Base-by-base conservation (phyloP, 345 rosid species). In the Odontarrhena argentea region DNA sequence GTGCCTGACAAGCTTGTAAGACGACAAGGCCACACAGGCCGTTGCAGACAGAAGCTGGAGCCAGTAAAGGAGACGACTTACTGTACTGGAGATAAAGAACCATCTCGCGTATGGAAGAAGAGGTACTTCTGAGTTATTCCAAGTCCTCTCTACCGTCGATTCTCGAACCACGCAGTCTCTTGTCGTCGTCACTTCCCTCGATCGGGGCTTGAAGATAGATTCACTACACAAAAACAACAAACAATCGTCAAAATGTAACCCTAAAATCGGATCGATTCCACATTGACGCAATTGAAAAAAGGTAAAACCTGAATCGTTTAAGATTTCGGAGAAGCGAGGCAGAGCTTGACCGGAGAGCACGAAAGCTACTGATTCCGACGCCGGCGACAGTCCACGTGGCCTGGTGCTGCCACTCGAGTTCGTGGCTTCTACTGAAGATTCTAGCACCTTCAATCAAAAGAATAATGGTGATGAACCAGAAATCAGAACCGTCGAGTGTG, bases 331-430 rank as follows among this genome's bases (percentile, higher is more conserved):
- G 5, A 34, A 85, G 50, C 4, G 70, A 64, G 57, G 75, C 79
- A 0, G 94, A 77, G 62, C 84, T 79, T 0, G 89, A 81, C n/a
- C 80, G 84, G 60, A 92, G 49, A 1, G 89, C 93, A 0, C 88
- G 77, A 64, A 92, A 92, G 76, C 96, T 89, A 70, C 67, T 86
- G 36, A 85, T 77, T 22, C 97, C 93, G 1, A 80, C 91, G 64
- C 80, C 89, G 18, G 96, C 58, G 30, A 87, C 69, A 1, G 97
- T 79, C 98, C 96, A 87, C 7, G 98, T 89, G 35, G 90, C 87
- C 63, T 92, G 96, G 42, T 87, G 93, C 55, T 92, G 97, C 96
- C 93, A 92, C 62, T 92, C 97, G 6, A 89, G 89, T 78, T 92
- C 97, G 54, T 85, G 96, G 38, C 97, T 89, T 60, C 97, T 74